Evolutionary conservation across 2,329 filamentous ascomycete species (phyloP), one percentile per base, ranked within the genome.

Genomic region (Penicillium griseofulvum): DNA sequence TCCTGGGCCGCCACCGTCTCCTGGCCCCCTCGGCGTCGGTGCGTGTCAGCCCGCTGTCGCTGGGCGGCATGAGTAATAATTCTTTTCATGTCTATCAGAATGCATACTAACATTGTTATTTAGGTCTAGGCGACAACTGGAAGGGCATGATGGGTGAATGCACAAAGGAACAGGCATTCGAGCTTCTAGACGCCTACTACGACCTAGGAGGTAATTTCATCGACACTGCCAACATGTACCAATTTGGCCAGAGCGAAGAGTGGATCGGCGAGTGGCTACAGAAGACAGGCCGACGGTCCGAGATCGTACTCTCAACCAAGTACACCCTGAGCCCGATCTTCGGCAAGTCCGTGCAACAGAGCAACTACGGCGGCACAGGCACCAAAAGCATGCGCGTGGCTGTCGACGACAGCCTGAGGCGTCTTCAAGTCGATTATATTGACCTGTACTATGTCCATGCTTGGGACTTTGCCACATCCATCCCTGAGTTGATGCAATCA

Each of bases 401-500:
- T 3, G 36, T 76, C 7, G 59, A 71, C 1, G 61, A 55, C 0
- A 65, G 59, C 7, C 57, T 76, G 16, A 59, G 59, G 12, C 71
- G 70, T n/a, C 59, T 76, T 3, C 61, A 69, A 52, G 74, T 72
- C 0, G 45, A 34, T 26, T 76, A 76, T 33, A 67, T 76, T 33
- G 74, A 76, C 55, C n/a, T 76, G 10, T 59, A 70, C 29, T 73
- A 71, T 48, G 65, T 74, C 2, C 72, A 74, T 43, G 69, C 52
- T 43, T 89, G 86, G 85, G 87, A 89, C 67, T 87, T 79, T 65
- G 83, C 80, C n/a, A 84, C 83, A 24, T 81, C 80, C 0, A 83
- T 89, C 45, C 77, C 81, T 0, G 86, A 90, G 65, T 49, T 90
- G 43, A 90, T 90, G 87, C 84, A 88, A 51, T 78, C 78, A 1